Conservation (phyloP, 495 filamentous ascomycete genomes). For the Penicilliopsis zonata region DNA sequence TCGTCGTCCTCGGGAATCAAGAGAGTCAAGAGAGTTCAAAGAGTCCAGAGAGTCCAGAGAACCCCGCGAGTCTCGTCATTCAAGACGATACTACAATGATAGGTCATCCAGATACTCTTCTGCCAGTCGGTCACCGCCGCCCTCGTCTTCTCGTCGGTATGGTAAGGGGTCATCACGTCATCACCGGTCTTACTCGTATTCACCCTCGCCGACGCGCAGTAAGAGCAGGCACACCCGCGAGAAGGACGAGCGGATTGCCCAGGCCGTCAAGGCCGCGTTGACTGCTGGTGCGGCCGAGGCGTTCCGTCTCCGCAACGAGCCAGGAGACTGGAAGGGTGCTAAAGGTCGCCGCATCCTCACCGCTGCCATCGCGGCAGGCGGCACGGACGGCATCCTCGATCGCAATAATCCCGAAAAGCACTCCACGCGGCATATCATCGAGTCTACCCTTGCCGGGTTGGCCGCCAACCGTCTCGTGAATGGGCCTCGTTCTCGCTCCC, state of each 20-base stretch:
- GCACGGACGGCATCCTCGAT: constrained; percentile 65
- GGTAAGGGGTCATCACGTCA: too few relatives aligned
- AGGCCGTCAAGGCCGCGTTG: constrained; percentile 77
- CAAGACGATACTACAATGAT: too few relatives aligned
- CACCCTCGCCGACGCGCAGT: constrained; percentile 36
- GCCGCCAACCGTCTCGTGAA: constrained; percentile 72
- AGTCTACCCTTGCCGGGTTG: constrained; percentile 77
- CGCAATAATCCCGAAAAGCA: constrained; percentile 66
- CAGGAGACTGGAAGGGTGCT: constrained; percentile 70
- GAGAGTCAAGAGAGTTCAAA: too few relatives aligned
- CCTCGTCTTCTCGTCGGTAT: too few relatives aligned
- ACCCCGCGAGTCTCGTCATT: too few relatives aligned
- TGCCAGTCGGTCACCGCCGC: constrained; percentile 25
- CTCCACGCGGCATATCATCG: constrained; percentile 50
- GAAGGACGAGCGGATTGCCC: constrained; percentile 57
- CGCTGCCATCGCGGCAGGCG: constrained; percentile 72
- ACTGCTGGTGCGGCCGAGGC: constrained; percentile 80
- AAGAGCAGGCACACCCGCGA: constrained; percentile 19
- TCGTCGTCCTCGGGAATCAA: constrained; percentile 5
- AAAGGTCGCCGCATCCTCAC: constrained; percentile 83
- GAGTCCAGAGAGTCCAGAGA: too few relatives aligned
- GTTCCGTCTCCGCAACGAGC: constrained; percentile 74
- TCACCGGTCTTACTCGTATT: constrained; percentile 42
- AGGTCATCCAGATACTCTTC: constrained; percentile 24
- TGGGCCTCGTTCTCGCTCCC: constrained; percentile 50